Evolutionary conservation across 2,329 filamentous ascomycete genomes (phyloP).

Genomic region (Beauveria sp.): DNA sequence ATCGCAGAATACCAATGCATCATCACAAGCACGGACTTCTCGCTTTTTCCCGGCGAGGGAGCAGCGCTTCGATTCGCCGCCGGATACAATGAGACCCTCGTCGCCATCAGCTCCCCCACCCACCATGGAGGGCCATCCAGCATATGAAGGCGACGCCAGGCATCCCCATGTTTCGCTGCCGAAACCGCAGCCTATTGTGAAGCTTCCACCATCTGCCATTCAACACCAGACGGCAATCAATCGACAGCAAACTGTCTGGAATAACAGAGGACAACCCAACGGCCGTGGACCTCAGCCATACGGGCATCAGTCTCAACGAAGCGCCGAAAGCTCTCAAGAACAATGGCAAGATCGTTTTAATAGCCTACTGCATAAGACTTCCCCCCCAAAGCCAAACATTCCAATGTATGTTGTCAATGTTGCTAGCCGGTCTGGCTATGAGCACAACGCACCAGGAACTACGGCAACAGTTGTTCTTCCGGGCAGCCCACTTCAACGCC

Average conservation of each 20-base stretch:
- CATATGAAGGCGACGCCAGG: conserved; percentile 56
- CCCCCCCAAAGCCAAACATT: conserved; percentile 45
- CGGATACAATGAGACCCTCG: conserved; percentile 35
- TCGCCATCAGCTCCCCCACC: conserved; percentile 68
- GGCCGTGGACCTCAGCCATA: conserved; percentile 7
- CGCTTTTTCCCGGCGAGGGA: conserved; percentile 55
- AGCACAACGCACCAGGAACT: conserved; percentile 40
- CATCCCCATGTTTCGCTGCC: conserved; percentile 66
- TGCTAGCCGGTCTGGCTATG: conserved; percentile 58
- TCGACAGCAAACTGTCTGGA: conserved; percentile 26
- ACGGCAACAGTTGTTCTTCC: conserved; percentile 66
- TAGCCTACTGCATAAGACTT: conserved; percentile 62
- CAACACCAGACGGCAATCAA: conserved; percentile 14
- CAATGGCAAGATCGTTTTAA: conserved; percentile 83
- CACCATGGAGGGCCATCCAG: conserved; percentile 62
- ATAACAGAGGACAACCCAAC: conserved; percentile 21
- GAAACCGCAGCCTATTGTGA: conserved; percentile 66
- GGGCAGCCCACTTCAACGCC: conserved; percentile 15
- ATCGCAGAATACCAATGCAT: conserved; percentile 21
- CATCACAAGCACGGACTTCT: conserved; percentile 44
- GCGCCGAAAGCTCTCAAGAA: conserved; percentile 29
- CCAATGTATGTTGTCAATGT: conserved; percentile 63
- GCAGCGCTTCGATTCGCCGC: conserved; percentile 30
- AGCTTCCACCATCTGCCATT: conserved; percentile 54
- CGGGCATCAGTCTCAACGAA: conserved; percentile 10